phyloP scores from a whole-genome alignment of 352 stramenopile species.

The Phytophthora europaea region DNA sequence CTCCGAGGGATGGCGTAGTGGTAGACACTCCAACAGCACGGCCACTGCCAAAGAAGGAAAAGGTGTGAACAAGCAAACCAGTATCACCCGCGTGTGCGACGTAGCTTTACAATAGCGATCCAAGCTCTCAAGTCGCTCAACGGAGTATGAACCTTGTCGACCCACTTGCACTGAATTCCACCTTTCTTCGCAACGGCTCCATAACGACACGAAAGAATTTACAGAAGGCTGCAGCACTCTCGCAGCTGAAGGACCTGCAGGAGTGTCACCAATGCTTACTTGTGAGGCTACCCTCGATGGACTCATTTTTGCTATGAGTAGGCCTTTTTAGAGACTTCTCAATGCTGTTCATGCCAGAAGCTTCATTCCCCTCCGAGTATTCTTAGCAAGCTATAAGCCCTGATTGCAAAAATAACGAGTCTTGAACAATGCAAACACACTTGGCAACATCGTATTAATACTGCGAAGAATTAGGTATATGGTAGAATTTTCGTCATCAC shows the following conservation, averaged over 20 bases:
- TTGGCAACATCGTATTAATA: no score
- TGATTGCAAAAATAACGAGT: neutral
- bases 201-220: neutral
- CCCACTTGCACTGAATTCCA: conserved; percentile 22
- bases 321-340: no score
- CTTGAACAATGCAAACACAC: no score
- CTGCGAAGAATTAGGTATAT: no score
- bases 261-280: neutral
- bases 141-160: conserved; percentile 26
- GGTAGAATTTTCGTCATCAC: neutral
- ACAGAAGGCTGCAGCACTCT: no score
- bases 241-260: neutral
- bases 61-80: conserved; percentile 23
- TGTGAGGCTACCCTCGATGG: neutral
- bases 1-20: conserved; percentile 8
- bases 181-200: neutral
- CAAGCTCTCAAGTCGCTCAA: conserved; percentile 23
- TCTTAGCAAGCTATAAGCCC: neutral
- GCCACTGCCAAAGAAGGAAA: conserved; percentile 7
- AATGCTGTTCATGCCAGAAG: no score
- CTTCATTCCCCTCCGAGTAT: no score
- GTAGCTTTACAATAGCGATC: conserved; percentile 17
- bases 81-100: conserved; percentile 5
- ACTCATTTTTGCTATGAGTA: neutral
- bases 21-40: conserved; percentile 26